phyloP scores from a whole-genome alignment of 2,329 filamentous ascomycete genomes.

The Fonsecaea erecta region DNA sequence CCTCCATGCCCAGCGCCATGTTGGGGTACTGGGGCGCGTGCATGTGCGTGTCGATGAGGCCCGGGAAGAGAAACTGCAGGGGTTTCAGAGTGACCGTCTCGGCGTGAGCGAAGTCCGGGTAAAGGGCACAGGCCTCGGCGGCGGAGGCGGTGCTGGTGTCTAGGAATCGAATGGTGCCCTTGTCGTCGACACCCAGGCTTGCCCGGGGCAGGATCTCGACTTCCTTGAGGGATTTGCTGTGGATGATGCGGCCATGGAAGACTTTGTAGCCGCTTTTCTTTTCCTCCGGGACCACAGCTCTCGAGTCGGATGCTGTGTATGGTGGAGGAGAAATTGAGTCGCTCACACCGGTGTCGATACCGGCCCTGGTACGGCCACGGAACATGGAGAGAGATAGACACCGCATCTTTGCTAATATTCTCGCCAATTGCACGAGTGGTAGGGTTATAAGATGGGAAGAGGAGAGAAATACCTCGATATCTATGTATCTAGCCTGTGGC shows the following conservation, averaged over 20 bases:
- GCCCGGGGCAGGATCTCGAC: slow-evolving; percentile 21
- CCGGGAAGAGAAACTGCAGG: slow-evolving; percentile 59
- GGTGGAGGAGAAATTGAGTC: slow-evolving; percentile 1
- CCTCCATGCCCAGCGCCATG: slow-evolving; percentile 50
- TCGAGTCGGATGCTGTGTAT: slow-evolving; percentile 5
- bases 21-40: slow-evolving; percentile 65
- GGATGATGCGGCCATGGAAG: slow-evolving; percentile 26
- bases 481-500: neutral
- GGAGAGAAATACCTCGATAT: neutral
- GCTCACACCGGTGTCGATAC: neutral
- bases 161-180: slow-evolving; percentile 20
- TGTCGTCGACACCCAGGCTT: slow-evolving; percentile 17
- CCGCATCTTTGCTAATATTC: neutral
- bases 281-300: neutral
- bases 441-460: neutral
- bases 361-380: neutral
- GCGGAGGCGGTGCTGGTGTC: slow-evolving; percentile 11
- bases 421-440: neutral
- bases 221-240: slow-evolving; percentile 23
- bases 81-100: slow-evolving; percentile 13
- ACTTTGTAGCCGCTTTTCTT: neutral
- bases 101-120: slow-evolving; percentile 9
- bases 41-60: slow-evolving; percentile 70
- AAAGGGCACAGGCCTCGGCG: slow-evolving; percentile 15
- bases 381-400: slow-evolving; percentile 12